A percentile compares a stretch with the other conserved stretches of the same genome.
phyloP scores from a whole-genome alignment of 129 eudicot species.

The Cynara cardunculus region DNA sequence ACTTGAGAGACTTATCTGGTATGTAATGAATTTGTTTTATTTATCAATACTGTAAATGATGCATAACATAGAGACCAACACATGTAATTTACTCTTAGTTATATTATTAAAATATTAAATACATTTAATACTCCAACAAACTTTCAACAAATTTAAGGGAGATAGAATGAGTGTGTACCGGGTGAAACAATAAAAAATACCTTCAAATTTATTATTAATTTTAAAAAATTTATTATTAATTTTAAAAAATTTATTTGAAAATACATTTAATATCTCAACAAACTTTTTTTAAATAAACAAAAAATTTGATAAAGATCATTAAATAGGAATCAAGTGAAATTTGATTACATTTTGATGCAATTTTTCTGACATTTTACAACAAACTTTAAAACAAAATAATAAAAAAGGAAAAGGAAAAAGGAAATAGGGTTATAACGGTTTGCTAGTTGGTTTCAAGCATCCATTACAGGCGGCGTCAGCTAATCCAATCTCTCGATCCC shows the following conservation, averaged over 20 bases:
- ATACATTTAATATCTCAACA: background rate
- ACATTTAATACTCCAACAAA: background rate
- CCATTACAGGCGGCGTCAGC: constrained; percentile 30
- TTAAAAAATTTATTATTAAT: too few species aligned
- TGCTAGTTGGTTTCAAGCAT: constrained; percentile 25
- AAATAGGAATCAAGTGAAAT: too few species aligned
- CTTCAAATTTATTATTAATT: too few species aligned
- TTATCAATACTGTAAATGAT: background rate
- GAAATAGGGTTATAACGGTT: constrained; percentile 24
- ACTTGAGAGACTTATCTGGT: background rate
- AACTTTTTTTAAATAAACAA: too few species aligned
- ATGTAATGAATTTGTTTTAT: background rate
- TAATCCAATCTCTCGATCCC: constrained; percentile 11
- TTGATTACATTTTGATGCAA: too few species aligned
- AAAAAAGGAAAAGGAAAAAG: background rate
- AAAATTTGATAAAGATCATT: too few species aligned
- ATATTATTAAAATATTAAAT: background rate
- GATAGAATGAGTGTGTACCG: too few species aligned
- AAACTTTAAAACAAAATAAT: background rate
- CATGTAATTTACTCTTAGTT: background rate
- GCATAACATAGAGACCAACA: too few species aligned
- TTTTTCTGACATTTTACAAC: too few species aligned
- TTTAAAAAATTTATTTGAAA: too few species aligned
- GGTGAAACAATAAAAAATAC: too few species aligned
- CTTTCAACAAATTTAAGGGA: background rate